Base-by-base conservation (phyloP, 768 basidiomycete genomes). In the Cystoderma amianthinum region DNA sequence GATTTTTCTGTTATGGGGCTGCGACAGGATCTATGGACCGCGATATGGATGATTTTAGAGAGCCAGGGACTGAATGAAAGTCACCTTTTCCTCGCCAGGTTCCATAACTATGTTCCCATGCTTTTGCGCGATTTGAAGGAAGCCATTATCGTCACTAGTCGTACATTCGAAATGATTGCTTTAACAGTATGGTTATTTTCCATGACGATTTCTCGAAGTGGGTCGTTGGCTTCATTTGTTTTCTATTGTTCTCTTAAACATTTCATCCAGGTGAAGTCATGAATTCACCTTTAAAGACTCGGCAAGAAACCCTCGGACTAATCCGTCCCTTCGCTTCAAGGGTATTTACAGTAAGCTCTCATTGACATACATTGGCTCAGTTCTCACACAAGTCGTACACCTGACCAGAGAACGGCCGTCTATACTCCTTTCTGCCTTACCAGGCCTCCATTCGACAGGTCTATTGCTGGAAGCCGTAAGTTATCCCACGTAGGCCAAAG, bases 31-130 rank as follows among this genome's bases (percentile, higher is more conserved):
- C 51, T 83, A 17, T 80, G 77, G 71, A 71, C 71, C 5, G 70
- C 70, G 4, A 65, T 78, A 43, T 64, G 78, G 46, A 80, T 83
- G 74, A 52, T 76, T n/a, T 52, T 80, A 22, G 82, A 85, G 53
- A 73, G 71, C 48, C 67, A 68, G 25, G 64, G 63, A 2, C 53
- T 64, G 38, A 80, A 78, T 48, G 67, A 67, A 42, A 52, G 45
- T 17, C 71, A 78, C 18, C 63, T 82, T 7, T 51, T 54, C 12
- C 47, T 54, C 15, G 68, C 61, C 28, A 61, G 65, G 21, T 67
- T 78, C 47, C 45, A 65, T 5, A 48, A 47, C 15, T 72, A 67
- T 48, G 54, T 71, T 28, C 48, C 69, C 41, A 46, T 49, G 10
- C 48, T 69, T 9, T 56, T 61, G 19, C 45, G 47, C 35, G 37